Base-by-base conservation (phyloP, 1,139 yeast species). In the Sugiyamaella neomexicana region DNA sequence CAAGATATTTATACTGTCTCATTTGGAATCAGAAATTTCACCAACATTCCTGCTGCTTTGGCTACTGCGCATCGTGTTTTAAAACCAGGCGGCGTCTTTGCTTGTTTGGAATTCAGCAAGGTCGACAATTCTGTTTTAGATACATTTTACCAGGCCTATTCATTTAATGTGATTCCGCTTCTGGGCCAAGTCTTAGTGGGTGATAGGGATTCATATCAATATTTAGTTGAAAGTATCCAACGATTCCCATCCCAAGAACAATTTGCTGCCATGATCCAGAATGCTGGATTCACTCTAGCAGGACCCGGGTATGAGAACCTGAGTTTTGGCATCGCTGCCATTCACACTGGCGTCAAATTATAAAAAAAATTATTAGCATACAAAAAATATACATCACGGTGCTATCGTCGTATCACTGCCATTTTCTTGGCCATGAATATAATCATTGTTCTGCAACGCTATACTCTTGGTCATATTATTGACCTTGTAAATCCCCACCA, bases 81-180 rank as follows among this genome's bases (percentile, higher is more conserved):
- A 68, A 89, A 86, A 72, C 99, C 97, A n/a, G 99, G 99, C 67
- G 99, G 99, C 66, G 89, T 95, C 50, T 95, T 93, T 70, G 97
- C 97, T 39, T 91, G 98, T 72, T 79, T 93, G 58, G 99, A 93
- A 71, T 93, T 93, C 68, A 86, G 96, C 56, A 93, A 90, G 68
- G 97, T 95, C 56, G 87, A 88, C 55, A 87, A 89, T 69, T 83
- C 89, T 27, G 68, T 85, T 12, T 73, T 95, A 53, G 93, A 88
- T 67, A 76, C 82, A 57, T 75, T 83, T 32, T 93, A 93, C 75
- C 90, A 87, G 68, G 85, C 90, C 41, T 95, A 95, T 79, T 88
- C 97, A 12, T 88, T 88, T 70, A 86, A 89, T 52, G 75, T 88
- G 52, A 79, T 93, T 62, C 99, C 99, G 17, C 79, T 93, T 64